Base-by-base conservation (phyloP, 2,329 filamentous ascomycete genomes). In the Parastagonospora nodorum region DNA sequence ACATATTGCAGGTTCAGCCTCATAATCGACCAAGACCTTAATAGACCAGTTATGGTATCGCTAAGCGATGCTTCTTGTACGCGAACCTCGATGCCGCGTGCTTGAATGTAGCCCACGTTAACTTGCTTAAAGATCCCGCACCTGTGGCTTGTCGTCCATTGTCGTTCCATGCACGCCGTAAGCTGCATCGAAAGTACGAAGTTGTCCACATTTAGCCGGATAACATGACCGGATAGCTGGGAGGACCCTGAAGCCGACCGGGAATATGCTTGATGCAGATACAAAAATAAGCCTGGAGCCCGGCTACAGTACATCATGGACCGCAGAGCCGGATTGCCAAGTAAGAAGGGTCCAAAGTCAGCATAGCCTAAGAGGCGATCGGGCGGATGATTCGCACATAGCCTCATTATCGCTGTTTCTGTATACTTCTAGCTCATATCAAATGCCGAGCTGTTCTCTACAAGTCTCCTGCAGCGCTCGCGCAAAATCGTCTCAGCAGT, bases 171-270 rank as follows among this genome's bases (percentile, higher is more conserved):
- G n/a, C 32, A 37, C 16, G 32, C 48, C 44, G 52, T 61, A 52
- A 57, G 54, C 54, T 47, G 59, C 57, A 53, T 29, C 29, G 42
- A 37, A 37, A 39, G 42, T 24, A 28, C 36, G 36, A 49, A 28
- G 33, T 37, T 15, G 40, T 38, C 10, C n/a, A 42, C 37, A 68
- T 67, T 68, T 68, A 66, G 56, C 65, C 65, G 64, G 62, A 67
- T 68, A 66, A 61, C 55, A 44, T 51, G 49, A 36, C 47, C 38
- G 39, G 36, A 39, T 29, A n/a, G 27, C 5, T 48, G 24, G 37
- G 15, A 39, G 14, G 12, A 36, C 15, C n/a, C 27, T 28, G 35
- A 30, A 31, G 6, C 33, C 46, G 19, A 16, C 29, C 30, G 27
- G 27, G 19, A 42, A 29, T 19, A 28, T 38, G 29, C 19, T 39